Percentiles rank a stretch among this genome's conserved stretches.
Conservation (phyloP, 345 rosid species). For the Camelina laxa region DNA sequence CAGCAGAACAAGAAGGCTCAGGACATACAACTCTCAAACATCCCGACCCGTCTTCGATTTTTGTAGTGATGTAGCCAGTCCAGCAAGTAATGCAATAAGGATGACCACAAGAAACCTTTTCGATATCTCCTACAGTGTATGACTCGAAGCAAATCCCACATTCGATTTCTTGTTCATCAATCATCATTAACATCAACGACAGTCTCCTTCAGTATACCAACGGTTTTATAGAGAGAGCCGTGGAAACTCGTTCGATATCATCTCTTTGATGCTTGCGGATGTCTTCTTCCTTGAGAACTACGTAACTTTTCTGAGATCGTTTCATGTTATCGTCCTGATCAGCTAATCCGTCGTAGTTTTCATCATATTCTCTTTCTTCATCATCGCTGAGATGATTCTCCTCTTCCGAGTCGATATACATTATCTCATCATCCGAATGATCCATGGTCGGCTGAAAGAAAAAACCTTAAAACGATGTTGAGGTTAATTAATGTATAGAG, state of each 20-base stretch:
- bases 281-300: slow-evolving; percentile 66
- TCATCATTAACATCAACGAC: slow-evolving; percentile 44
- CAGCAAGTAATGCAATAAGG: slow-evolving; percentile 83
- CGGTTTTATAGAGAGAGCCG: slow-evolving; percentile 67
- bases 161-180: slow-evolving; percentile 29
- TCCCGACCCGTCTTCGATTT: slow-evolving; percentile 30
- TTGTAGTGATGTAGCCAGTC: slow-evolving; percentile 47
- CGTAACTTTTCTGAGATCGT: slow-evolving; percentile 57
- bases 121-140: slow-evolving; percentile 41
- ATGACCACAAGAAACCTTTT: slow-evolving; percentile 84
- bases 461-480: background rate
- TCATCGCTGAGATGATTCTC: slow-evolving; percentile 66
- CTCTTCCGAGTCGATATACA: slow-evolving; percentile 61
- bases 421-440: slow-evolving; percentile 56
- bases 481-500: background rate
- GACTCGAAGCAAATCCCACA: slow-evolving; percentile 88
- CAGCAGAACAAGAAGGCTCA: slow-evolving; percentile 35
- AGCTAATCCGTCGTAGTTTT: slow-evolving; percentile 43
- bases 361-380: slow-evolving; percentile 32
- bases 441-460: slow-evolving; percentile 46
- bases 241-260: slow-evolving; percentile 64
- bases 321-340: slow-evolving; percentile 45
- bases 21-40: slow-evolving; percentile 40
- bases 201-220: slow-evolving; percentile 67
- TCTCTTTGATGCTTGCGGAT: slow-evolving; percentile 66